These are phyloP conservation scores for Russula earlei DNA, from an alignment of 768 basidiomycete genomes.

Conservation along the genomic window DNA sequence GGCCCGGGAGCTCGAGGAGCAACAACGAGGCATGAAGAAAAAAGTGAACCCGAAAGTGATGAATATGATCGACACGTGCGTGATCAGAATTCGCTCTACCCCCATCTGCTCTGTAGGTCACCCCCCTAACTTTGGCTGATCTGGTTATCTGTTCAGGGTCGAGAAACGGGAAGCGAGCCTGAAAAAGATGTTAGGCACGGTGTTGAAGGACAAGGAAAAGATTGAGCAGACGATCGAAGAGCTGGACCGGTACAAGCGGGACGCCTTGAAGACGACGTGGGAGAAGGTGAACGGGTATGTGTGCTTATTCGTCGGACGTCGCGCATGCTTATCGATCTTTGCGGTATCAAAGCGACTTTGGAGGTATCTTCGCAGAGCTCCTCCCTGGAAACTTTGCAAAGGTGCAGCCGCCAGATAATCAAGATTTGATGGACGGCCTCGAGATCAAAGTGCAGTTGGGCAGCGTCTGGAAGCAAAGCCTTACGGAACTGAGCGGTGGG, in stretches of 20 bases:
- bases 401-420: slow-evolving; percentile 85
- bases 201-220: slow-evolving; percentile 87
- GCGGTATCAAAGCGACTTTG: slow-evolving; percentile 78
- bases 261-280: slow-evolving; percentile 92
- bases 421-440: slow-evolving; percentile 89
- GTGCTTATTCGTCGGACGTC: neutral
- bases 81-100: neutral
- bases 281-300: slow-evolving; percentile 80
- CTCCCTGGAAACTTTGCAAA: slow-evolving; percentile 96
- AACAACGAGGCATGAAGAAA: slow-evolving; percentile 85
- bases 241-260: slow-evolving; percentile 88
- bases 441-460: slow-evolving; percentile 97
- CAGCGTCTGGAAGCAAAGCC: slow-evolving; percentile 92
- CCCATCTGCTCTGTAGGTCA: neutral
- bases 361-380: slow-evolving; percentile 90
- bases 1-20: slow-evolving; percentile 62
- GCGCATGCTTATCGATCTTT: neutral
- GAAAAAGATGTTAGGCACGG: slow-evolving; percentile 80
- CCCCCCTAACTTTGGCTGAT: neutral
- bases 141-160: slow-evolving; percentile 42
- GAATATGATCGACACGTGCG: slow-evolving; percentile 90
- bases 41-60: slow-evolving; percentile 94
- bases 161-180: slow-evolving; percentile 88
- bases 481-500: slow-evolving; percentile 95
- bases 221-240: slow-evolving; percentile 91